Percentiles rank a stretch among this genome's conserved stretches.
phyloP scores from a whole-genome alignment of 2,329 filamentous ascomycete species.

The Colletotrichum sp. region DNA sequence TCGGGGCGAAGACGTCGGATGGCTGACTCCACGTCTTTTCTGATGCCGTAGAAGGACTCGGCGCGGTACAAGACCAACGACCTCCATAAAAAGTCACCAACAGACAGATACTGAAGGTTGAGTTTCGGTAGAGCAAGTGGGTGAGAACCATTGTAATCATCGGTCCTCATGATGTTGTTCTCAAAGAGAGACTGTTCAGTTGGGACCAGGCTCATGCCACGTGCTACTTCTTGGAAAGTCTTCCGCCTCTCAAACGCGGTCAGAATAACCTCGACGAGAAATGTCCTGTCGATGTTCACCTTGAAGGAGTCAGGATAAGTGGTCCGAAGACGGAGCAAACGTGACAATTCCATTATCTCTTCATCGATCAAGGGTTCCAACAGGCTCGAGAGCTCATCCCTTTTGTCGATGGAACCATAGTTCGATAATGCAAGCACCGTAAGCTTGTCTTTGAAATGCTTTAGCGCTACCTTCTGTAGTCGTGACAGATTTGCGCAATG shows the following conservation, averaged over 20 bases:
- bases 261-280: slow-evolving; percentile 75
- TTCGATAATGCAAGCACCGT: slow-evolving; percentile 93
- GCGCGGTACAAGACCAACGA: slow-evolving; percentile 87
- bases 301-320: slow-evolving; percentile 77
- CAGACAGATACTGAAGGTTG: slow-evolving; percentile 92
- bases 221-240: slow-evolving; percentile 82
- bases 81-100: slow-evolving; percentile 97
- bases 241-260: slow-evolving; percentile 77
- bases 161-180: slow-evolving; percentile 76
- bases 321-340: slow-evolving; percentile 77
- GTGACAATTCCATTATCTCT: slow-evolving; percentile 74
- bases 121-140: slow-evolving; percentile 92
- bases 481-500: slow-evolving; percentile 81
- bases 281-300: slow-evolving; percentile 66
- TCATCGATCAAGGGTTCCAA: slow-evolving; percentile 75
- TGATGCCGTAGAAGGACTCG: slow-evolving; percentile 92
- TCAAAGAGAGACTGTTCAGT: slow-evolving; percentile 87
- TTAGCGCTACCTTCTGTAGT: slow-evolving; percentile 79
- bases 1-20: slow-evolving; percentile 81
- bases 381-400: slow-evolving; percentile 78
- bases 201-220: slow-evolving; percentile 77
- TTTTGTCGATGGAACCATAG: slow-evolving; percentile 84
- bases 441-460: slow-evolving; percentile 86
- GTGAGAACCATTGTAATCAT: slow-evolving; percentile 84
- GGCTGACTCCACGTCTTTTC: slow-evolving; percentile 86